Conservation (phyloP, 345 rosid genomes). For the Passiflora organensis region DNA sequence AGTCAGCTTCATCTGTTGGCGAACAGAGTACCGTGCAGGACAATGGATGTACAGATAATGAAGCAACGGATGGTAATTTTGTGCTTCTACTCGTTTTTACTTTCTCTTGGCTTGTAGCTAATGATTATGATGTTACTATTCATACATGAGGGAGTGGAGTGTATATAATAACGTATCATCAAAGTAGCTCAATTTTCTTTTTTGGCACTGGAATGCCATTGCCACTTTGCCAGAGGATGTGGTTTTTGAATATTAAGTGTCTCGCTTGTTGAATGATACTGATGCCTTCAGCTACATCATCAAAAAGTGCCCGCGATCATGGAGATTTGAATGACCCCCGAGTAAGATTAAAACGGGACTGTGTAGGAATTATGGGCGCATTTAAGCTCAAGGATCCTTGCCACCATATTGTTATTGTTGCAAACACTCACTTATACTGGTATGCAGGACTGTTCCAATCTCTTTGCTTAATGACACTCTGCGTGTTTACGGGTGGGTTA, state of each 20-base stretch:
- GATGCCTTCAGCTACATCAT: constrained; percentile 26
- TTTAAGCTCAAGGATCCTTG: constrained; percentile 59
- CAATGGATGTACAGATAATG: constrained; percentile 27
- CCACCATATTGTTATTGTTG: constrained; percentile 56
- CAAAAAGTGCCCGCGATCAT: constrained; percentile 31
- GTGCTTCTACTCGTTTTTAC: not conserved
- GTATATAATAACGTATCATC: not conserved
- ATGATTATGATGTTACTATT: not conserved
- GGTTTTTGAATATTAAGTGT: too few relatives aligned
- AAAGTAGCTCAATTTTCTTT: too few relatives aligned
- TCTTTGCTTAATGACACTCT: not conserved
- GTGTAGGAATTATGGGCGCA: constrained; percentile 93
- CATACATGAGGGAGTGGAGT: not conserved
- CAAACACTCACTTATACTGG: constrained; percentile 93
- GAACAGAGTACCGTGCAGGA: constrained; percentile 22
- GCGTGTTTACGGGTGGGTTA: constrained; percentile 1
- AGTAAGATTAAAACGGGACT: constrained; percentile 77
- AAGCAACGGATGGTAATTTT: constrained; percentile 38
- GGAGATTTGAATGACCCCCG: constrained; percentile 79
- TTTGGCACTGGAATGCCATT: too few relatives aligned
- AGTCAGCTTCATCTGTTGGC: constrained; percentile 21
- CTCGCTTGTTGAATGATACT: not conserved
- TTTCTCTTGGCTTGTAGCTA: not conserved
- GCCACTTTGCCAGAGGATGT: too few relatives aligned
- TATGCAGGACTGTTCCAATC: constrained; percentile 19